phyloP scores from a whole-genome alignment of 495 filamentous ascomycete genomes.

The Tuber melanosporum region DNA sequence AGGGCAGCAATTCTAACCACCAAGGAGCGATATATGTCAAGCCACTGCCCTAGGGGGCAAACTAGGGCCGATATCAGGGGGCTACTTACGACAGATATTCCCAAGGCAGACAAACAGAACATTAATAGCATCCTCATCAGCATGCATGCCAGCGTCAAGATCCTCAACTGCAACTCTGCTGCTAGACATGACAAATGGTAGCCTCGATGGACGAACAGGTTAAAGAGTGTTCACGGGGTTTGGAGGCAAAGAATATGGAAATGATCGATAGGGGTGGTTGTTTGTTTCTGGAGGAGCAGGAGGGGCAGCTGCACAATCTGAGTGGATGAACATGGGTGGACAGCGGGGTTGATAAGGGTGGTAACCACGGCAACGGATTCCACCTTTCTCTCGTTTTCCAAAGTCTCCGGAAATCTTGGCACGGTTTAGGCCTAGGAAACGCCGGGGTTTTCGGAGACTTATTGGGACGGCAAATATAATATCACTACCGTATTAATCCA shows the following conservation, averaged over 20 bases:
- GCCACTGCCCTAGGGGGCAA: neutral
- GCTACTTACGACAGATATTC: constrained; percentile 71
- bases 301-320: neutral
- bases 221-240: neutral
- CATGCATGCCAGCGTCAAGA: constrained; percentile 20
- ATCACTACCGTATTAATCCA: too few relatives aligned
- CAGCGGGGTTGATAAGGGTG: neutral
- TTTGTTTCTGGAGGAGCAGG: neutral
- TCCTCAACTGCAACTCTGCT: neutral
- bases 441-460: too few relatives aligned
- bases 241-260: neutral
- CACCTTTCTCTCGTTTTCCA: neutral
- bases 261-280: neutral
- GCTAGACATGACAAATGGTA: neutral
- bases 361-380: neutral
- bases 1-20: neutral
- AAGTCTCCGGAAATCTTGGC: too few relatives aligned
- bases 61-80: neutral
- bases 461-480: too few relatives aligned
- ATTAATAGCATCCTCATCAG: constrained; percentile 48
- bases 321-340: neutral
- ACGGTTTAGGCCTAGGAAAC: too few relatives aligned
- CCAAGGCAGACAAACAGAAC: constrained; percentile 95
- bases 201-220: neutral
- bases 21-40: neutral